Evolutionary conservation across 371 early-diverging fungal species (phyloP).

Genomic region (Mortierella sp.): DNA sequence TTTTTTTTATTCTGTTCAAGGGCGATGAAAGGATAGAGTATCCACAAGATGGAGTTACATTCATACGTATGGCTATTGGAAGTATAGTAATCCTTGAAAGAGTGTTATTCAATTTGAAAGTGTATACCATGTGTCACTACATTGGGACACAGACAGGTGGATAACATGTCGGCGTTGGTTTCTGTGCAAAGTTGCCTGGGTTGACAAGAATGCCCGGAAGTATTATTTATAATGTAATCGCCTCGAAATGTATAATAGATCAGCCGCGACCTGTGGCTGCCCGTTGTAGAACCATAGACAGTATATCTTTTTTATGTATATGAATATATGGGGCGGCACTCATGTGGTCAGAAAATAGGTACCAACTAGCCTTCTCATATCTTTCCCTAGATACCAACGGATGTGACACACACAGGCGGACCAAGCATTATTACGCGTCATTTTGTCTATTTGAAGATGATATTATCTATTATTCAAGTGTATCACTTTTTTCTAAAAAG

Average conservation of each 20-base stretch:
- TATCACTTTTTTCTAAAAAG: slow-evolving; percentile 10
- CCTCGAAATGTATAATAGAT: slow-evolving; percentile 14
- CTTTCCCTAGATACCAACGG: not conserved
- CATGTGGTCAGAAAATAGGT: too few relatives aligned
- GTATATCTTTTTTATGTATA: too few relatives aligned
- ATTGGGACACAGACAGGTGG: not conserved
- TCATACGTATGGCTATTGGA: too few relatives aligned
- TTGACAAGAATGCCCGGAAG: slow-evolving; percentile 1
- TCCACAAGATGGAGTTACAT: too few relatives aligned
- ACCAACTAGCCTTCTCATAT: not conserved
- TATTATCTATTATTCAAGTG: not conserved
- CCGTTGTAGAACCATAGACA: too few relatives aligned
- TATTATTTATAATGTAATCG: slow-evolving; percentile 1
- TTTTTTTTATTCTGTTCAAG: too few relatives aligned
- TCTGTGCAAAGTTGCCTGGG: not conserved
- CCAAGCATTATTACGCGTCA: slow-evolving; percentile 5
- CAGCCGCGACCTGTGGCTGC: slow-evolving; percentile 5
- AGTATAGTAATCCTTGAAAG: too few relatives aligned
- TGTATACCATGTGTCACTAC: not conserved
- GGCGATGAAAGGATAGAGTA: too few relatives aligned
- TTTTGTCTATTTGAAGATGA: not conserved
- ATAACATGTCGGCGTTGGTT: not conserved
- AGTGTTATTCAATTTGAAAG: not conserved
- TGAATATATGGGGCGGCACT: too few relatives aligned
- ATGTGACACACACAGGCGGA: not conserved